These are phyloP conservation scores for Globisporangium solare DNA, from an alignment of 352 stramenopile species.

Conservation along the genomic window DNA sequence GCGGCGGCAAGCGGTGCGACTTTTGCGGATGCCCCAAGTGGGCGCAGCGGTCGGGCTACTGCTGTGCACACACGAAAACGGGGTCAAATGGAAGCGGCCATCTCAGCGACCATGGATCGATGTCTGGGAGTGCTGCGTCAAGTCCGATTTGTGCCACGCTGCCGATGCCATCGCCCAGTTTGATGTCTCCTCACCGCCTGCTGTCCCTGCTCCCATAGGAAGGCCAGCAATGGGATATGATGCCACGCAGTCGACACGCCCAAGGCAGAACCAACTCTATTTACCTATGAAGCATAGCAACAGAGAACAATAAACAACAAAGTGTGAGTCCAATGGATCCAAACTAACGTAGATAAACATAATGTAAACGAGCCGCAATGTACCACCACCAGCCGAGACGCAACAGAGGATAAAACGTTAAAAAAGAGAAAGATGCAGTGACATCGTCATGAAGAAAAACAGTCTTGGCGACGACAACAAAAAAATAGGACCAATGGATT, in stretches of 20 bases:
- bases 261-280: not conserved
- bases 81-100: conserved; percentile 16
- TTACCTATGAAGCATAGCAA: not conserved
- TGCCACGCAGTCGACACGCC: no score
- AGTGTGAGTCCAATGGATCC: not conserved
- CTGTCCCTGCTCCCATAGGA: conserved; percentile 51
- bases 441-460: no score
- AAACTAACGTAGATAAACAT: not conserved
- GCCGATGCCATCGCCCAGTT: conserved; percentile 39
- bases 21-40: conserved; percentile 78
- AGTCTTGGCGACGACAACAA: no score
- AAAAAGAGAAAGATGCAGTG: no score
- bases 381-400: not conserved
- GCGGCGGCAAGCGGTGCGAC: conserved; percentile 78
- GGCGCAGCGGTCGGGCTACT: conserved; percentile 81
- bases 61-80: conserved; percentile 79
- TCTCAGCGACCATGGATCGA: not conserved
- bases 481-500: no score
- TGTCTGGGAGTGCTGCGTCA: not conserved
- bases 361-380: no score
- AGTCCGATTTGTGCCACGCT: conserved; percentile 9
- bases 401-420: not conserved
- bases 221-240: no score
- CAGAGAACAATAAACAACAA: not conserved
- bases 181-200: conserved; percentile 62